These are phyloP conservation scores for Coemansia sp. DNA, from an alignment of 192 early-diverging fungal species.

Conservation along the genomic window DNA sequence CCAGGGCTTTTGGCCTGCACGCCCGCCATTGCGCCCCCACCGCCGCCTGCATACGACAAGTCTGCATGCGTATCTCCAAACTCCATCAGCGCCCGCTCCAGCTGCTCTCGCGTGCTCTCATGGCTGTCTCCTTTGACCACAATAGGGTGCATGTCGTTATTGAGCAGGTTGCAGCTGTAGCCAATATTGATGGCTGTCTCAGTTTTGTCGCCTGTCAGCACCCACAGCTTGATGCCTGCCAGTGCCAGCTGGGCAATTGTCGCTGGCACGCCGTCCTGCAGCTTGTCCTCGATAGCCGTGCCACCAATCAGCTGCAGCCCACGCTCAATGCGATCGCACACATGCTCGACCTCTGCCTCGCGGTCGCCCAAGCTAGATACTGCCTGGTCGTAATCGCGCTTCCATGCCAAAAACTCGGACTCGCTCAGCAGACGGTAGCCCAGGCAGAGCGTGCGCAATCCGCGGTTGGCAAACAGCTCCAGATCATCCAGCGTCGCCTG, in stretches of 20 bases:
- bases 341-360: slow-evolving; percentile 75
- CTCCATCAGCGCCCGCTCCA: slow-evolving; percentile 63
- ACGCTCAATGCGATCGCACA: slow-evolving; percentile 76
- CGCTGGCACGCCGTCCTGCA: slow-evolving; percentile 97
- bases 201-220: slow-evolving; percentile 95
- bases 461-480: slow-evolving; percentile 76
- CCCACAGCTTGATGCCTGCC: slow-evolving; percentile 95
- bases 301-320: slow-evolving; percentile 82
- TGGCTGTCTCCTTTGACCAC: slow-evolving; percentile 63
- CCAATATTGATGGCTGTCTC: slow-evolving; percentile 99
- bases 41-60: slow-evolving; percentile 39
- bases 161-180: slow-evolving; percentile 86
- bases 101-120: slow-evolving; percentile 61
- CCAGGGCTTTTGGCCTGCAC: slow-evolving; percentile 23
- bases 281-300: slow-evolving; percentile 97
- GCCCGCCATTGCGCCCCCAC: slow-evolving; percentile 38
- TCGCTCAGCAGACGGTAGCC: slow-evolving; percentile 71
- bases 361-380: slow-evolving; percentile 70
- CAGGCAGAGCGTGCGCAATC: slow-evolving; percentile 86
- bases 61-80: slow-evolving; percentile 56
- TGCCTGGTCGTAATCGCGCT: slow-evolving; percentile 69
- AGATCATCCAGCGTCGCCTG: slow-evolving; percentile 73
- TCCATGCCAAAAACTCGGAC: slow-evolving; percentile 71
- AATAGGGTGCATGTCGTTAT: slow-evolving; percentile 78
- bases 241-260: slow-evolving; percentile 78